A percentile compares a stretch with the other conserved stretches of the same genome.
Evolutionary conservation across 805 yeast species (phyloP).

Genomic region (Blastobotrys mokoenaii): DNA sequence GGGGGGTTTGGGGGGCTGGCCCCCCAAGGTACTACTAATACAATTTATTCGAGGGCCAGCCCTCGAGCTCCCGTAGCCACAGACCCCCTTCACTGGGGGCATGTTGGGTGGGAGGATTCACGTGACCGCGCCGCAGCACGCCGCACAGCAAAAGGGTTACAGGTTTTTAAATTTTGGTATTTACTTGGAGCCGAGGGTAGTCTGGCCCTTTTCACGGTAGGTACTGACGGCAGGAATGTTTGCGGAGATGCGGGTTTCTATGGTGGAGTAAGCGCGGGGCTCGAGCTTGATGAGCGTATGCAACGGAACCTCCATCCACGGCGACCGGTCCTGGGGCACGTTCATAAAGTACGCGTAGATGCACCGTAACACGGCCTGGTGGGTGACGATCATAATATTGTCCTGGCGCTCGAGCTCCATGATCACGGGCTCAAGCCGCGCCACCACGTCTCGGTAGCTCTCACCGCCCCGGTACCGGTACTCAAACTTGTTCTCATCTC

Average conservation of each 20-base stretch:
- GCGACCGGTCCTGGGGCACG: constrained; percentile 93
- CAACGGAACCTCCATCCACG: constrained; percentile 98
- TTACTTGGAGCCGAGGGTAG: constrained; percentile 3
- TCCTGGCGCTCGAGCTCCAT: constrained; percentile 98
- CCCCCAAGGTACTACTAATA: too few relatives aligned
- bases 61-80: background rate
- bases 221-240: constrained; percentile 97
- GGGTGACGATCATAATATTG: constrained; percentile 89
- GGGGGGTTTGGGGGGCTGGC: too few relatives aligned
- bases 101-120: too few relatives aligned
- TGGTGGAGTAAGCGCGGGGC: constrained; percentile 88
- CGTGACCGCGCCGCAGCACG: too few relatives aligned
- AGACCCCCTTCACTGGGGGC: background rate
- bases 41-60: too few relatives aligned
- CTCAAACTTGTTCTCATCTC: constrained; percentile 93
- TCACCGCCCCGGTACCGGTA: constrained; percentile 97
- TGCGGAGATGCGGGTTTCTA: constrained; percentile 85
- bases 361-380: constrained; percentile 94
- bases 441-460: constrained; percentile 90
- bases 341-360: constrained; percentile 97
- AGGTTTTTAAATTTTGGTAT: too few relatives aligned
- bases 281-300: constrained; percentile 91
- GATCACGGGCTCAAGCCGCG: constrained; percentile 90
- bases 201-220: constrained; percentile 79
- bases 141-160: too few relatives aligned